Evolutionary conservation across 176 grass and related monocot species (phyloP).

Genomic region (Zoysia pacifica): DNA sequence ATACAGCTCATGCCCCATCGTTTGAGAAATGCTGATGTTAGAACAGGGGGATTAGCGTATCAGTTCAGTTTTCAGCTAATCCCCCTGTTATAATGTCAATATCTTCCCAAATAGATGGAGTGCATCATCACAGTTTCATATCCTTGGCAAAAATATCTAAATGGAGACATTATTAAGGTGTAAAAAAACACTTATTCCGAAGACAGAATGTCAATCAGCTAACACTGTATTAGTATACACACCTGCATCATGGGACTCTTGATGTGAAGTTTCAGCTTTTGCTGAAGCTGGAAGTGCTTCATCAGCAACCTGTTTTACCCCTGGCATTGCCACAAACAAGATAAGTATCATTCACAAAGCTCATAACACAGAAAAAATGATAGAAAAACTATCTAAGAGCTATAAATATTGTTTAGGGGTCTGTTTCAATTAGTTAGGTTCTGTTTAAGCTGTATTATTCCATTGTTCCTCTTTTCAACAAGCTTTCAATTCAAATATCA

Average conservation of each 20-base stretch:
- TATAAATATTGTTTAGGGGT: neutral
- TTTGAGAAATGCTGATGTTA: neutral
- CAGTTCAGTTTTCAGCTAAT: neutral
- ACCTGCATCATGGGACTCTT: constrained; percentile 43
- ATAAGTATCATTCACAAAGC: constrained; percentile 13
- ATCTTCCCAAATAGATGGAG: no score
- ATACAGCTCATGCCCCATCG: neutral
- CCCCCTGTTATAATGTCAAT: neutral
- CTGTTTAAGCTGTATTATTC: neutral
- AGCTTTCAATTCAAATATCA: neutral
- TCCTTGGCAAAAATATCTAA: neutral
- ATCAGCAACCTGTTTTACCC: constrained; percentile 11
- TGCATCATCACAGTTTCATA: neutral
- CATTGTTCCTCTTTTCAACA: neutral
- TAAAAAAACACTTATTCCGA: constrained; percentile 15
- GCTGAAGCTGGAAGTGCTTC: constrained; percentile 27
- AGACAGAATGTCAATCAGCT: constrained; percentile 9
- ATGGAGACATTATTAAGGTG: neutral
- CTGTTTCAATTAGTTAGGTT: no score
- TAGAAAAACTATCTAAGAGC: neutral
- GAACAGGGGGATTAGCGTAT: neutral
- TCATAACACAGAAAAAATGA: neutral
- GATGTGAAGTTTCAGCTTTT: constrained; percentile 37
- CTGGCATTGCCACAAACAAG: constrained; percentile 11
- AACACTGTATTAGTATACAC: constrained; percentile 6